A percentile compares a stretch with the other conserved stretches of the same genome.
phyloP scores from a whole-genome alignment of 176 grass and related monocot genomes.

The Aegilops bicornis region DNA sequence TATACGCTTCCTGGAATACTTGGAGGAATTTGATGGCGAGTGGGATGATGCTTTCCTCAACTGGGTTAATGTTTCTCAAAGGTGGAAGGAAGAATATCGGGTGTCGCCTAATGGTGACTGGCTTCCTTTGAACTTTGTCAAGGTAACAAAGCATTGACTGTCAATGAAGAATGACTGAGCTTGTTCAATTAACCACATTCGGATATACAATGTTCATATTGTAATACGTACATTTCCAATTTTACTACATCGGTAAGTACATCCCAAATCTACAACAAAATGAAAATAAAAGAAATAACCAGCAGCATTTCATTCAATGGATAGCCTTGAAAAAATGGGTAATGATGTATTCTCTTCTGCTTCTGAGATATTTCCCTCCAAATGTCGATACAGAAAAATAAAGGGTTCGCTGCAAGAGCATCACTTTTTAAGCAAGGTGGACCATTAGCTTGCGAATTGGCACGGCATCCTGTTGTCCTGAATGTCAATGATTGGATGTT shows the following conservation, averaged over 20 bases:
- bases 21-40: slow-evolving; percentile 68
- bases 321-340: background rate
- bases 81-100: slow-evolving; percentile 42
- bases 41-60: slow-evolving; percentile 85
- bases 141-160: slow-evolving; percentile 40
- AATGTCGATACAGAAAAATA: slow-evolving; percentile 75
- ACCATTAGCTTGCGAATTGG: slow-evolving; percentile 72
- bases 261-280: background rate
- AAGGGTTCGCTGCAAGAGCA: slow-evolving; percentile 71
- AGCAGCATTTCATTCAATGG: background rate
- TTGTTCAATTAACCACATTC: background rate
- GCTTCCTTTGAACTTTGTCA: slow-evolving; percentile 69
- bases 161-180: background rate
- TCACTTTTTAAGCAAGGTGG: slow-evolving; percentile 77
- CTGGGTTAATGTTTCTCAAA: slow-evolving; percentile 68
- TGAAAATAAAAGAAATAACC: background rate
- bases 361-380: slow-evolving; percentile 50
- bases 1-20: slow-evolving; percentile 69
- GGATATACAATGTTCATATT: background rate
- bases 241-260: background rate
- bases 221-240: background rate
- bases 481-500: slow-evolving; percentile 89
- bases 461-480: slow-evolving; percentile 76
- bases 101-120: slow-evolving; percentile 35
- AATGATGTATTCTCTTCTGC: slow-evolving; percentile 2